Evolutionary conservation across 2,329 filamentous ascomycete species (phyloP).

Genomic region (Colletotrichum viniferum): DNA sequence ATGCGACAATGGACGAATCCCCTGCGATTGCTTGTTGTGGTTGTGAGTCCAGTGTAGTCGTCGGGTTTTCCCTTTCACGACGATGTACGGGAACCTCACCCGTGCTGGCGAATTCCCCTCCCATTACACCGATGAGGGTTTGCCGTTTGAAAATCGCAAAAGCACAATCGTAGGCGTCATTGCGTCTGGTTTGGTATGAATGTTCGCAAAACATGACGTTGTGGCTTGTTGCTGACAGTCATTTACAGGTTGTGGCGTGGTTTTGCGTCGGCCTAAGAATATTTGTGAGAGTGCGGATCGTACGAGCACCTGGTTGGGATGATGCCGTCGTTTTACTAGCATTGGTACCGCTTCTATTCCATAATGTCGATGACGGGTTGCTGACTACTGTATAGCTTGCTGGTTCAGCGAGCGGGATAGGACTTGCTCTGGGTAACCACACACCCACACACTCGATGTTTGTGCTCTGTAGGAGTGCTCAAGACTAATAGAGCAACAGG

Average conservation of each 20-base stretch:
- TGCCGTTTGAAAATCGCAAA: background rate
- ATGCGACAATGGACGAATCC: background rate
- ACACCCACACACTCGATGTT: background rate
- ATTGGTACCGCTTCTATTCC: background rate
- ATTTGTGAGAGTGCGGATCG: background rate
- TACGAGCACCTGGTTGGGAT: slow-evolving; percentile 1
- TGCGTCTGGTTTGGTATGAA: background rate
- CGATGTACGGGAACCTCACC: slow-evolving; percentile 5
- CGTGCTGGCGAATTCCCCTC: background rate
- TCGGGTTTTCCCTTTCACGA: background rate
- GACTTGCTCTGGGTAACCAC: background rate
- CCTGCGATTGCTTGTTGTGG: background rate
- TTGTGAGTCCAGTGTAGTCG: background rate
- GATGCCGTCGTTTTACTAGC: background rate
- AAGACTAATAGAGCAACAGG: background rate
- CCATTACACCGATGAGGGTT: slow-evolving; percentile 1
- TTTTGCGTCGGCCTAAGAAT: slow-evolving; percentile 1
- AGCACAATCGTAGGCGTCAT: background rate
- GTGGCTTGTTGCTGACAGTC: background rate
- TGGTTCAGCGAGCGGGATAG: background rate
- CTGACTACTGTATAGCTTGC: background rate
- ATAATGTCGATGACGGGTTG: no score
- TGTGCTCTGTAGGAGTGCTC: background rate
- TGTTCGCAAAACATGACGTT: fast-evolving
- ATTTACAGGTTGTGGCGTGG: background rate